A percentile compares a stretch with the other conserved stretches of the same genome.
These are phyloP conservation scores for Escallonia herrerae DNA, from an alignment of 129 eudicot genomes.

Conservation along the genomic window DNA sequence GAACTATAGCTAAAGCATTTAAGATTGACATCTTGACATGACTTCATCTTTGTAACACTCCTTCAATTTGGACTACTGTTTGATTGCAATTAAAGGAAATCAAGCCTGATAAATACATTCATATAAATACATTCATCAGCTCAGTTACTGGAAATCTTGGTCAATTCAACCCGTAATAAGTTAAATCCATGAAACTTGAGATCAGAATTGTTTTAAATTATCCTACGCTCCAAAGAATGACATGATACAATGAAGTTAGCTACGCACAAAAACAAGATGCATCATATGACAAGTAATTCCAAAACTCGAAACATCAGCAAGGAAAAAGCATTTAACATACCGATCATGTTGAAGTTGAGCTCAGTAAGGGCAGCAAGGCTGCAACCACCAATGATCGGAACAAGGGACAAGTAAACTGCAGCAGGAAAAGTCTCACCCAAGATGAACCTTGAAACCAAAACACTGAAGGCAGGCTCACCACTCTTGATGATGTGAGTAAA, in stretches of 20 bases:
- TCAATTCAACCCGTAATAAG: neutral
- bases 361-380: constrained; percentile 69
- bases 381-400: constrained; percentile 70
- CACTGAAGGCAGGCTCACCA: constrained; percentile 81
- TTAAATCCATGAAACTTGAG: neutral
- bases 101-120: neutral
- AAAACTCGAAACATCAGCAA: neutral
- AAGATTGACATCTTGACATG: neutral
- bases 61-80: too few species aligned
- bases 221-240: neutral
- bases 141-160: neutral
- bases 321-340: constrained; percentile 16
- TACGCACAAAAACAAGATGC: too few species aligned
- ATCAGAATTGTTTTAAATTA: neutral
- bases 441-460: constrained; percentile 53
- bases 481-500: constrained; percentile 72
- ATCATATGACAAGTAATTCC: neutral
- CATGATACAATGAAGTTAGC: too few species aligned
- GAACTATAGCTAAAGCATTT: neutral
- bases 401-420: constrained; percentile 58
- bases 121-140: neutral
- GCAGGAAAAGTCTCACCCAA: constrained; percentile 63
- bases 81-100: neutral
- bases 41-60: neutral
- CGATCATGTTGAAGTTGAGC: constrained; percentile 70